Percentiles rank a stretch among this genome's conserved stretches.
Evolutionary conservation across 345 rosid genomes (phyloP).

Genomic region (Conringia planisiliqua): DNA sequence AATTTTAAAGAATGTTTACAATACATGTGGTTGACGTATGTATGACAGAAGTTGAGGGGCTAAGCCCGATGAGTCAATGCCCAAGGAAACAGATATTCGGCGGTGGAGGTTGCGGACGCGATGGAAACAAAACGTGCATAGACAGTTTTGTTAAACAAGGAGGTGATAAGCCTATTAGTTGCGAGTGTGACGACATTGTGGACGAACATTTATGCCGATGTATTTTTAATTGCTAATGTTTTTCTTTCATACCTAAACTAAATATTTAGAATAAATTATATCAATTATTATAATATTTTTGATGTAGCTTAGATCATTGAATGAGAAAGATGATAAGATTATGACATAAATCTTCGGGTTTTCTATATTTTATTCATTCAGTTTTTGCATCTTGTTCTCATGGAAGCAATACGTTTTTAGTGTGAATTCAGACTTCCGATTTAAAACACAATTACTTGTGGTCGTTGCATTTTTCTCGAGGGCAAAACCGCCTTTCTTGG

Average conservation of each 20-base stretch:
- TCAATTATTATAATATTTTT: not conserved
- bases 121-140: conserved; percentile 9
- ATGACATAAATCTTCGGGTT: not conserved
- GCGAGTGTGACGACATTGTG: not conserved
- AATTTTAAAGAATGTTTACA: not conserved
- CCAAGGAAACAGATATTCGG: not conserved
- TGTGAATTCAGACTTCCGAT: not conserved
- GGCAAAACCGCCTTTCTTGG: not conserved
- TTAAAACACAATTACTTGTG: not conserved
- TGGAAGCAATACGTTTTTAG: no score
- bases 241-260: not conserved
- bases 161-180: not conserved
- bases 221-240: not conserved
- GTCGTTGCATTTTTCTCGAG: not conserved
- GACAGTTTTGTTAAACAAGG: not conserved
- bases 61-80: not conserved
- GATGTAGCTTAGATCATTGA: not conserved
- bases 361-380: not conserved
- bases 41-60: not conserved
- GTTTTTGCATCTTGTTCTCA: not conserved
- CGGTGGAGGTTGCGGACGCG: conserved; percentile 10
- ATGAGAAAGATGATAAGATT: not conserved
- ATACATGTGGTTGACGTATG: not conserved
- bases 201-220: conserved; percentile 5
- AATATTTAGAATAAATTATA: not conserved